Evolutionary conservation across 192 early-diverging fungal species (phyloP).

Genomic region (Linnemannia hyalina): DNA sequence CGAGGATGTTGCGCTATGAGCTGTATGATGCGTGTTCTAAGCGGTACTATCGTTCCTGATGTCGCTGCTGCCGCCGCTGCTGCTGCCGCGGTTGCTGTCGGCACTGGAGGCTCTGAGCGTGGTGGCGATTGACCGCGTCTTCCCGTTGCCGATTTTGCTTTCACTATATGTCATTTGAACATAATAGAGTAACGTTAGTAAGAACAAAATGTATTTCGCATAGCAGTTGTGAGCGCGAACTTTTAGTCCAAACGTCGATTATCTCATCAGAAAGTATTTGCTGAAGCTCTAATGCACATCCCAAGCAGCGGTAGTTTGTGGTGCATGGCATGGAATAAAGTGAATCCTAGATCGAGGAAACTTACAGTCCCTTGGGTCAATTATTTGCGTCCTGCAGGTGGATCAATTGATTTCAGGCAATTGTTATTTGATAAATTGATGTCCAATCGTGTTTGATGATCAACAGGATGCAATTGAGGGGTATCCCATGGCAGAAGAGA

Average conservation of each 20-base stretch:
- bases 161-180: conserved; percentile 16
- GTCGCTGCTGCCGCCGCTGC: conserved; percentile 16
- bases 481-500: neutral
- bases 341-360: neutral
- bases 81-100: conserved; percentile 15
- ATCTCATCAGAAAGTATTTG: neutral
- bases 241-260: neutral
- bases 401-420: neutral
- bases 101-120: conserved; percentile 13
- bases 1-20: conserved; percentile 29
- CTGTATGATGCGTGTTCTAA: conserved; percentile 45
- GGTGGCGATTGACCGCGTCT: conserved; percentile 36
- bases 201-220: neutral
- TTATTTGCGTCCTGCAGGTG: conserved; percentile 27
- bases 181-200: neutral
- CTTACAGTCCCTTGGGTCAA: conserved; percentile 50
- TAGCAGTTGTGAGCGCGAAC: conserved; percentile 12
- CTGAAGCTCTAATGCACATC: neutral
- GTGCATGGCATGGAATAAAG: neutral
- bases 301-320: no score
- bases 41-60: conserved; percentile 34
- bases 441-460: neutral
- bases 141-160: conserved; percentile 22
- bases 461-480: neutral
- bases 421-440: neutral